Percentiles rank a stretch among this genome's conserved stretches.
These are phyloP conservation scores for Syzygium malaccense DNA, from an alignment of 441 rosid genomes.

Conservation along the genomic window DNA sequence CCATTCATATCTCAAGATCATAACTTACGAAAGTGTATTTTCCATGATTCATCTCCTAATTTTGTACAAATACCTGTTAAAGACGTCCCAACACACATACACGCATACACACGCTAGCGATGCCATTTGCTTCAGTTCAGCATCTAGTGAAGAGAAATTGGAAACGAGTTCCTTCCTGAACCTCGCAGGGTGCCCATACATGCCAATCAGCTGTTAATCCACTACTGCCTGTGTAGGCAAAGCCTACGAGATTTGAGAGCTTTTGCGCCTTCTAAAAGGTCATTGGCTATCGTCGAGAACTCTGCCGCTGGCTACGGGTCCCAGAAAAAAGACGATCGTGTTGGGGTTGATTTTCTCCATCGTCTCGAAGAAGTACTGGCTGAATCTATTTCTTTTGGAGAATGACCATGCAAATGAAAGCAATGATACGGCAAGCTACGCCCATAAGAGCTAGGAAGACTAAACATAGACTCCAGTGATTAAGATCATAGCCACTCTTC, in stretches of 20 bases:
- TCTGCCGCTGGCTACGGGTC: not conserved
- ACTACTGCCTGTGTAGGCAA: not conserved
- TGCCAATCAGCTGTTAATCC: not conserved
- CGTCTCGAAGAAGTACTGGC: not conserved
- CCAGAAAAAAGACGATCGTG: not conserved
- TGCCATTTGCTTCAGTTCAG: not conserved
- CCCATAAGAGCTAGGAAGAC: conserved; percentile 44
- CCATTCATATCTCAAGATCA: not conserved
- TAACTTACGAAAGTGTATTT: not conserved
- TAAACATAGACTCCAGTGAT: conserved; percentile 52
- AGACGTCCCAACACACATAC: not conserved
- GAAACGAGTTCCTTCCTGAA: not conserved
- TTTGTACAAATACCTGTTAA: not conserved
- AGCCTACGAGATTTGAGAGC: not conserved
- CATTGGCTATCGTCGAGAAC: not conserved
- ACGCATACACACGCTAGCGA: not conserved
- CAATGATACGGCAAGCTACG: conserved; percentile 39
- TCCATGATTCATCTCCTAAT: not conserved
- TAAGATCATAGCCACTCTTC: conserved; percentile 57
- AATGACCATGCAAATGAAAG: conserved; percentile 55
- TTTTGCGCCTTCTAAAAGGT: not conserved
- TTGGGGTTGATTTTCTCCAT: not conserved
- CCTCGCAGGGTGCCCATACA: not conserved
- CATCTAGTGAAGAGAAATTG: not conserved
- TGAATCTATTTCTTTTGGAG: conserved; percentile 47